A percentile compares a stretch with the other conserved stretches of the same genome.
phyloP scores from a whole-genome alignment of 2,329 filamentous ascomycete species.

The Mycocentrospora acerina region DNA sequence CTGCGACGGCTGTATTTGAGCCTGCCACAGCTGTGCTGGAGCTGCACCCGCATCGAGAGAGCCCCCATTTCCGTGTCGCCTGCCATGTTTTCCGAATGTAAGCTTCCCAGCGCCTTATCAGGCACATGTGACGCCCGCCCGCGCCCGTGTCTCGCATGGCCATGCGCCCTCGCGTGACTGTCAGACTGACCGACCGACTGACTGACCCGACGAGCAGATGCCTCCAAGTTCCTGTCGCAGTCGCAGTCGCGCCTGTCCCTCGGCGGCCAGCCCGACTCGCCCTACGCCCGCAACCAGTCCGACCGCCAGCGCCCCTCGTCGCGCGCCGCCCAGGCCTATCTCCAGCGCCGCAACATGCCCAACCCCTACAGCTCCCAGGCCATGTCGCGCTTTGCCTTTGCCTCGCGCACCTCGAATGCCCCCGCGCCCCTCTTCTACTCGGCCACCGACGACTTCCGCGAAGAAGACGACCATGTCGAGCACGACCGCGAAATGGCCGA shows the following conservation, averaged over 20 bases:
- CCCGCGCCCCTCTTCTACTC: slow-evolving; percentile 95
- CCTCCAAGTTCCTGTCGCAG: slow-evolving; percentile 95
- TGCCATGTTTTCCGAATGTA: slow-evolving; percentile 87
- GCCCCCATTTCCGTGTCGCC: slow-evolving; percentile 9
- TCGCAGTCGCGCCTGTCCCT: slow-evolving; percentile 87
- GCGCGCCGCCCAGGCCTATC: slow-evolving; percentile 53
- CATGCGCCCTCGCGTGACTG: slow-evolving; percentile 45
- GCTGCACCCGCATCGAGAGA: slow-evolving; percentile 21
- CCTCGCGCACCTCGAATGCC: slow-evolving; percentile 71
- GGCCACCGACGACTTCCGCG: slow-evolving; percentile 82
- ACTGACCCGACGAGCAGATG: too few species aligned
- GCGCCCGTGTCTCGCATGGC: slow-evolving; percentile 28
- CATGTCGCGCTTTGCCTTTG: slow-evolving; percentile 76
- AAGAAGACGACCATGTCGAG: slow-evolving; percentile 91
- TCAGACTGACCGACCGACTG: too few species aligned
- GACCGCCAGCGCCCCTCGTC: slow-evolving; percentile 48
- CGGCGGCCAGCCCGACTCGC: slow-evolving; percentile 57
- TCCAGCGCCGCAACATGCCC: slow-evolving; percentile 53
- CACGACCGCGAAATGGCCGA: slow-evolving; percentile 91
- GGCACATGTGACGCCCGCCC: slow-evolving; percentile 34
- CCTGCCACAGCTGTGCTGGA: slow-evolving; percentile 21
- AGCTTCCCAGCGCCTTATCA: slow-evolving; percentile 46
- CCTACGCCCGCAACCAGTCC: slow-evolving; percentile 52
- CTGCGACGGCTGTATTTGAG: too few species aligned
- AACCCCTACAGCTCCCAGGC: slow-evolving; percentile 75